Conservation (phyloP, 495 filamentous ascomycete species). For the Astrothelium subdiscretum region DNA sequence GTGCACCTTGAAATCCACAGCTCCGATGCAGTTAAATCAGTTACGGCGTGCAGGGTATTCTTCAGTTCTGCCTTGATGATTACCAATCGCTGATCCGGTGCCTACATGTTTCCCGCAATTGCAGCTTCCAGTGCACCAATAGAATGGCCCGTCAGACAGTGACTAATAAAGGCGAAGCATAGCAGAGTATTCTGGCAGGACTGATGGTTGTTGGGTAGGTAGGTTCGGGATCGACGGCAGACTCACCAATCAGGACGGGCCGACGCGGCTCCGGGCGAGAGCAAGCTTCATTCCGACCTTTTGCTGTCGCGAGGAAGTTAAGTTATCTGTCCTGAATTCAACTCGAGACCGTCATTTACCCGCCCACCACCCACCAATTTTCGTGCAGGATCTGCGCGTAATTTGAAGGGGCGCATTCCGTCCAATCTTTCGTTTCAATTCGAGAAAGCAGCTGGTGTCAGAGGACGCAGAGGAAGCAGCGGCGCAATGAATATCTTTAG, state of each 20-base stretch:
- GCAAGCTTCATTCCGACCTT: background rate
- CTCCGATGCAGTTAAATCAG: too few relatives aligned
- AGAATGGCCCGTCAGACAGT: background rate
- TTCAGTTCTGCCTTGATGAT: too few relatives aligned
- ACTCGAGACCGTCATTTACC: background rate
- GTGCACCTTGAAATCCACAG: too few relatives aligned
- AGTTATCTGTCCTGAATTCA: slow-evolving; percentile 1
- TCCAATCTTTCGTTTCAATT: background rate
- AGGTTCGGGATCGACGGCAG: background rate
- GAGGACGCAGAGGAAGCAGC: background rate
- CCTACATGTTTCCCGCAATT: background rate
- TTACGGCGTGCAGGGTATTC: too few relatives aligned
- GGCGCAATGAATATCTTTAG: slow-evolving; percentile 76
- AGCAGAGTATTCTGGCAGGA: background rate
- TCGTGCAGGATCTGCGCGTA: background rate
- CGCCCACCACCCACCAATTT: background rate
- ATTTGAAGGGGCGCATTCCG: background rate
- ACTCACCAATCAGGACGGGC: background rate
- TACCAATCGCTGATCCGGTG: too few relatives aligned
- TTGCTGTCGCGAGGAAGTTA: background rate
- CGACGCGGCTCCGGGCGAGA: background rate
- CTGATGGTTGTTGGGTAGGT: background rate
- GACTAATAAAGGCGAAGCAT: background rate
- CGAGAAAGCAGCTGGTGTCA: background rate
- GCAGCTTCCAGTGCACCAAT: background rate